phyloP scores from a whole-genome alignment of 2,329 filamentous ascomycete species.

The Myriosclerotinia curreyana region DNA sequence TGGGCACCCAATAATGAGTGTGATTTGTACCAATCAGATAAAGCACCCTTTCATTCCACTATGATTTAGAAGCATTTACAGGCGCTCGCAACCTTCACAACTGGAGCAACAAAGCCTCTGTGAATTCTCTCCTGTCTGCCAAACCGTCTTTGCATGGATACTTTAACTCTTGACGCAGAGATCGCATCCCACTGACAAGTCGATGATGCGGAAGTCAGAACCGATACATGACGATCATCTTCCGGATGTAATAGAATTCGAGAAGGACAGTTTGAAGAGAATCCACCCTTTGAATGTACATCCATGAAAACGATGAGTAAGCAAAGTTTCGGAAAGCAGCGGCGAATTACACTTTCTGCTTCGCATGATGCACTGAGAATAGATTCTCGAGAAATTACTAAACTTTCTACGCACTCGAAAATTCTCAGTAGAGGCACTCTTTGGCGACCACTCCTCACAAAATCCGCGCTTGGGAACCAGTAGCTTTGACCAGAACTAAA shows the following conservation, averaged over 20 bases:
- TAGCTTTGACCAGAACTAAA: constrained; percentile 1
- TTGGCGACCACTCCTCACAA: not conserved
- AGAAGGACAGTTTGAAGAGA: not conserved
- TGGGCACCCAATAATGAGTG: not conserved
- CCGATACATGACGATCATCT: constrained; percentile 3
- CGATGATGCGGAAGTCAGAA: not conserved
- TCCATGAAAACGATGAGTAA: constrained; percentile 3
- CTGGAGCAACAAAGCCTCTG: constrained; percentile 3
- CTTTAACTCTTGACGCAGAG: not conserved
- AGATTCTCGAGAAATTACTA: constrained; percentile 11
- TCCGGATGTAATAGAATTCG: not conserved
- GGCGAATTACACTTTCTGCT: constrained; percentile 5
- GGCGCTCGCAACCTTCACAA: constrained; percentile 3
- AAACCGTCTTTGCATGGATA: constrained; percentile 9
- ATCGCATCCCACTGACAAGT: constrained; percentile 6
- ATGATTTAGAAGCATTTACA: not conserved
- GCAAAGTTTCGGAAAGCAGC: constrained; percentile 11
- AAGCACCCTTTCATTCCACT: not conserved
- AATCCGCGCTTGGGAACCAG: not conserved
- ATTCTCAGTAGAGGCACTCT: not conserved
- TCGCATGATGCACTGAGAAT: constrained; percentile 1
- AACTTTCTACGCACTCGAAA: constrained; percentile 11
- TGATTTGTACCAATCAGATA: not conserved
- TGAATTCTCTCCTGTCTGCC: constrained; percentile 6
- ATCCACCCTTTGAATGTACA: not conserved